These are phyloP conservation scores for Paramecium sexaurelia DNA, from an alignment of 73 alveolate species.

Conservation along the genomic window DNA sequence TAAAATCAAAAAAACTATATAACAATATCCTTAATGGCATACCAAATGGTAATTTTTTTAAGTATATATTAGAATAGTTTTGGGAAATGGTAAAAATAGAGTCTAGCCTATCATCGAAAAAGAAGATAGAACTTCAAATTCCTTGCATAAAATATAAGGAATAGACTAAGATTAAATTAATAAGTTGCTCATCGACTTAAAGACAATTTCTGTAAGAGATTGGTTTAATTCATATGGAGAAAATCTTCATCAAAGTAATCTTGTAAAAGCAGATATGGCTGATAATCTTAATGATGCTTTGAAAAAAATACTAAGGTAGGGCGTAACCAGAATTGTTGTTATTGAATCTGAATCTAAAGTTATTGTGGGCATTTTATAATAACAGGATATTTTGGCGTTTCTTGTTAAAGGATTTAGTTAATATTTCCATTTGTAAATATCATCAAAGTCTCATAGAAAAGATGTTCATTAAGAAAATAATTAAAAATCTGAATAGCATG, in stretches of 20 bases:
- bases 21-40: neutral
- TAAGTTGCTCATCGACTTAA: constrained; percentile 12
- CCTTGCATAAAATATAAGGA: neutral
- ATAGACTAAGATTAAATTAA: neutral
- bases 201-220: constrained; percentile 11
- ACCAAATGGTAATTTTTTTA: constrained; percentile 8
- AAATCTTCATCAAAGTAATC: constrained; percentile 28
- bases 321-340: constrained; percentile 37
- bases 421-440: constrained; percentile 6
- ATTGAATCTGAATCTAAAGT: constrained; percentile 28
- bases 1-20: too few relatives aligned
- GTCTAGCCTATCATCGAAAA: neutral
- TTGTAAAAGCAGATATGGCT: neutral
- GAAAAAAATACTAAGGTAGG: neutral
- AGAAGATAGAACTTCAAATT: neutral
- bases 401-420: constrained; percentile 46
- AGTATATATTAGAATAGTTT: neutral
- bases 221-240: constrained; percentile 50
- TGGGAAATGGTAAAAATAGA: neutral
- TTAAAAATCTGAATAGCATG: neutral
- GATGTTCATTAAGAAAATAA: neutral
- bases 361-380: constrained; percentile 9
- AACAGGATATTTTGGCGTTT: constrained; percentile 50
- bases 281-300: constrained; percentile 33
- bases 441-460: neutral